These are phyloP conservation scores for Aphanoascus verrucosus DNA, from an alignment of 2,329 filamentous ascomycete species.

Conservation along the genomic window DNA sequence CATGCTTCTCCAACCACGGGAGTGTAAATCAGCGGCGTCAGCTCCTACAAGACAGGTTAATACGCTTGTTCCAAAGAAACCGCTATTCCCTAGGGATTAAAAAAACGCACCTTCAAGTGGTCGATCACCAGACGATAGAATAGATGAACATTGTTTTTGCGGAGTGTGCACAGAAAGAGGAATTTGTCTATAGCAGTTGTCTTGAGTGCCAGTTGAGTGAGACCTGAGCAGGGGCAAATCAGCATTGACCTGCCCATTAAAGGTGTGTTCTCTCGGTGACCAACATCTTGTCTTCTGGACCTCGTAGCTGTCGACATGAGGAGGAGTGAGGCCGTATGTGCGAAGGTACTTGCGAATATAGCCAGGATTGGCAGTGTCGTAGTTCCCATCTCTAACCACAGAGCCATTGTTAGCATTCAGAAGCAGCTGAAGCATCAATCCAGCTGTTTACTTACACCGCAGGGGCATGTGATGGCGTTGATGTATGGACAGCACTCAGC, in stretches of 20 bases:
- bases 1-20: conserved; percentile 77
- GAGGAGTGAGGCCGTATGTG: conserved; percentile 42
- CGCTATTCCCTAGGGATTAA: background rate
- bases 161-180: conserved; percentile 40
- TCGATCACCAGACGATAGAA: conserved; percentile 42
- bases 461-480: conserved; percentile 26
- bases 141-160: conserved; percentile 44
- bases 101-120: conserved; percentile 32
- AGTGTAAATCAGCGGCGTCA: conserved; percentile 43
- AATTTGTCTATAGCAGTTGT: conserved; percentile 41
- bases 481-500: conserved; percentile 29
- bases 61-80: background rate
- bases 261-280: conserved; percentile 8
- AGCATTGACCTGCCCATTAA: background rate
- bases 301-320: conserved; percentile 40
- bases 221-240: conserved; percentile 21
- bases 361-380: conserved; percentile 40
- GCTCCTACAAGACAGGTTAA: conserved; percentile 25
- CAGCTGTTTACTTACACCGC: conserved; percentile 24
- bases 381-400: conserved; percentile 33
- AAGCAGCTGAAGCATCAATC: background rate
- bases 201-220: conserved; percentile 40
- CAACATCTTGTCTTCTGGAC: conserved; percentile 40
- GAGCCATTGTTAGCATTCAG: background rate
- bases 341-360: conserved; percentile 43